Conservation (phyloP, 345 rosid species). For the Mallotus nudiflorus region DNA sequence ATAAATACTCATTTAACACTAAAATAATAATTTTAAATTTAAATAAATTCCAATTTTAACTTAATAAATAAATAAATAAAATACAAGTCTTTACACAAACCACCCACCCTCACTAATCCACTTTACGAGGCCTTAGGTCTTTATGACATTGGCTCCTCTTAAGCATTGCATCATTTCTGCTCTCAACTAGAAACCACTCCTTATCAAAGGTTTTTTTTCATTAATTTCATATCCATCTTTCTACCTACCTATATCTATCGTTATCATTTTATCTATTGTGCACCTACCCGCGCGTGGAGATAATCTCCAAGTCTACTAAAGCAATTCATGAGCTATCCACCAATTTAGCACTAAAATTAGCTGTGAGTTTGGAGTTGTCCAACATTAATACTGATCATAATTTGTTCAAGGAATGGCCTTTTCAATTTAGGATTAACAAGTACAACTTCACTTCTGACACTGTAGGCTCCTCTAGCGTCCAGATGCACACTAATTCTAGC, state of each 20-base stretch:
- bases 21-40: too few species aligned
- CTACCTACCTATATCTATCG: too few species aligned
- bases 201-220: conserved; percentile 52
- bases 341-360: conserved; percentile 54
- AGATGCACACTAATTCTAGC: conserved; percentile 73
- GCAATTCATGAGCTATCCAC: conserved; percentile 52
- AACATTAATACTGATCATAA: too few species aligned
- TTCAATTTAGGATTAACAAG: conserved; percentile 84
- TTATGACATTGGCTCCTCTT: conserved; percentile 60
- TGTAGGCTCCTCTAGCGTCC: conserved; percentile 70
- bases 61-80: too few species aligned
- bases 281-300: conserved; percentile 43
- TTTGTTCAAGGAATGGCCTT: conserved; percentile 62
- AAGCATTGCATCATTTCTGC: conserved; percentile 61
- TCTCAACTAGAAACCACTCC: conserved; percentile 65
- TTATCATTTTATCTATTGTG: too few species aligned
- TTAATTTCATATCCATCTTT: neutral
- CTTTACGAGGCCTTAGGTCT: conserved; percentile 84
- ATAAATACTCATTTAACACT: too few species aligned
- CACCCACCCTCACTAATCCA: conserved; percentile 53
- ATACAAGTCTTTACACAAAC: too few species aligned
- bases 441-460: conserved; percentile 66
- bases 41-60: too few species aligned
- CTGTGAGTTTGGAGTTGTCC: conserved; percentile 48
- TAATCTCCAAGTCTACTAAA: conserved; percentile 53